Evolutionary conservation across 495 filamentous ascomycete species (phyloP).

Genomic region (Bacidia rubella): DNA sequence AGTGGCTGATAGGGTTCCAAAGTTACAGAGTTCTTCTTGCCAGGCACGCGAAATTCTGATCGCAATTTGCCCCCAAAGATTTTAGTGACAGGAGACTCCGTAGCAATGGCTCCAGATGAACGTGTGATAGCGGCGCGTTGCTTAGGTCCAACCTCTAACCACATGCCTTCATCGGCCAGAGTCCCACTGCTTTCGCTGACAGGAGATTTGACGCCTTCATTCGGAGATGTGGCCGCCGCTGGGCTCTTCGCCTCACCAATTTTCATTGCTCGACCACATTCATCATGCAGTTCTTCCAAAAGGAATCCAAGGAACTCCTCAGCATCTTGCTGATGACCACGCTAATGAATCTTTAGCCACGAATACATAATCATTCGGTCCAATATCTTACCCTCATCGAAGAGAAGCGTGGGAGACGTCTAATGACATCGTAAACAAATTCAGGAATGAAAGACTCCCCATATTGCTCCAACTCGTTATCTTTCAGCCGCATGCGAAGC

Average conservation of each 20-base stretch:
- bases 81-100: slow-evolving; percentile 74
- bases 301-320: slow-evolving; percentile 95
- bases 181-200: slow-evolving; percentile 17
- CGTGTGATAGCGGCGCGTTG: slow-evolving; percentile 79
- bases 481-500: slow-evolving; percentile 59
- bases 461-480: slow-evolving; percentile 73
- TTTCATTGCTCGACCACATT: slow-evolving; percentile 67
- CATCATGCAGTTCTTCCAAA: slow-evolving; percentile 83
- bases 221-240: slow-evolving; percentile 29
- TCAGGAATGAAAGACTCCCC: slow-evolving; percentile 88
- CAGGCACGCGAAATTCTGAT: slow-evolving; percentile 77
- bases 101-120: slow-evolving; percentile 60
- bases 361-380: not conserved
- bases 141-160: slow-evolving; percentile 89
- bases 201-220: slow-evolving; percentile 29
- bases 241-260: slow-evolving; percentile 28
- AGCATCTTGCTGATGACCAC: slow-evolving; percentile 95
- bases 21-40: slow-evolving; percentile 79
- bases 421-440: slow-evolving; percentile 88
- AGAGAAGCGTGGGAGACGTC: slow-evolving; percentile 71
- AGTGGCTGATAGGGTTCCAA: slow-evolving; percentile 87
- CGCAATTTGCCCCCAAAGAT: slow-evolving; percentile 90
- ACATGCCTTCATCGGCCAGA: slow-evolving; percentile 39
- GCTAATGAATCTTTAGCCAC: slow-evolving; percentile 34
- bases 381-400: slow-evolving; percentile 62